phyloP scores from a whole-genome alignment of 345 rosid genomes.

The Heritiera fomes region DNA sequence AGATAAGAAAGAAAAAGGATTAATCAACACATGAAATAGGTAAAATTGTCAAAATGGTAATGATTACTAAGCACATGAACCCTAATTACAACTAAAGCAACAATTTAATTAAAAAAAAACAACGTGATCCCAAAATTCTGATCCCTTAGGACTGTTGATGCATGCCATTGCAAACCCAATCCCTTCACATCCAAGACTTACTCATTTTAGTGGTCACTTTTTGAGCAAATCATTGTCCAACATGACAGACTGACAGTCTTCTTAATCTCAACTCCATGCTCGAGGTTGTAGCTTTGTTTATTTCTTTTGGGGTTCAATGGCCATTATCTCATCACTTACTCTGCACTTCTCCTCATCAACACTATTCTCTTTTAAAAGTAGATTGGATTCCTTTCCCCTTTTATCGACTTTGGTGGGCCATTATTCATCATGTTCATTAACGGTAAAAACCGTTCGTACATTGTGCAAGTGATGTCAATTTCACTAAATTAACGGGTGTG shows the following conservation, averaged over 20 bases:
- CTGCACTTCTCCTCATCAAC: background rate
- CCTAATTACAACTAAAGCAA: background rate
- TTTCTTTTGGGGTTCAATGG: background rate
- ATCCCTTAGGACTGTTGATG: background rate
- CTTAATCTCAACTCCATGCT: background rate
- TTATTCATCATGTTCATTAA: background rate
- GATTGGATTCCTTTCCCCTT: constrained; percentile 2
- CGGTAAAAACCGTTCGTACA: background rate
- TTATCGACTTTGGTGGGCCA: background rate
- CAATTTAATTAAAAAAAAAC: background rate
- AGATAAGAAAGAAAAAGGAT: too few relatives aligned
- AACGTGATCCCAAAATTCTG: background rate
- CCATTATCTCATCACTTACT: background rate
- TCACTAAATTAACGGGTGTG: background rate
- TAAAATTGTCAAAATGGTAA: background rate
- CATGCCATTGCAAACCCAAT: background rate
- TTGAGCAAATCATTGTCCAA: background rate
- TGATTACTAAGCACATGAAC: constrained; percentile 5
- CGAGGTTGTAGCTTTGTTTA: background rate
- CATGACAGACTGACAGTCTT: background rate
- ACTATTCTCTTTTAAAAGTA: constrained; percentile 6
- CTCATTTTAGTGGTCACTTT: background rate
- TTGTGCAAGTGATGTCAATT: constrained; percentile 9
- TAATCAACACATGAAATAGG: background rate
- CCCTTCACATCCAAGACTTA: constrained; percentile 4